Evolutionary conservation across 164 flowering plant species (phyloP), one percentile per base, ranked within the genome.

Genomic region (Annona squamosa): DNA sequence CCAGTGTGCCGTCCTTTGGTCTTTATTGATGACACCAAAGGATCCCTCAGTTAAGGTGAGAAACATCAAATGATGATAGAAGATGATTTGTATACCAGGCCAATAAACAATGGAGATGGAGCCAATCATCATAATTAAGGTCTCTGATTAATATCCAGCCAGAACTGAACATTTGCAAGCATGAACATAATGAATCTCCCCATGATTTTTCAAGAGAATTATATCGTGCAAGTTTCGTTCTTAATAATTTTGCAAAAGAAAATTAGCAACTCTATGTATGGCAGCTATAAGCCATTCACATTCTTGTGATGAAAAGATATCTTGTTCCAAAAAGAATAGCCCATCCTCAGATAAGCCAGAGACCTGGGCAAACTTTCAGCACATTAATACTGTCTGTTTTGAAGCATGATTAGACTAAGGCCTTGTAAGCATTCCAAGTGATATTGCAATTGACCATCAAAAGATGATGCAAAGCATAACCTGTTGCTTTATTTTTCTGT

Each of bases 401-500:
- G 59, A 52, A 52, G 59, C 59, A 52, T 52, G 59, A 3, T 10
- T 52, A 3, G 13, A 52, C 59, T 16, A 52, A 52, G 59, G 9
- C 59, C 2, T 26, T 26, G 37, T 26, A 26, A 26, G 37, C 37
- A 26, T 1, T 26, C 37, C 37, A 26, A 26, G 37, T 26, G 37
- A 26, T 1, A 26, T 26, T 26, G 37, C 37, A 26, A 26, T 26
- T 26, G 37, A 26, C 37, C 37, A 26, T 26, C 59, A 3, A 52
- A 52, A 16, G 59, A 52, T 10, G 17, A 52, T 52, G 37, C n/a
- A 48, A 47, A 46, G 45, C 63, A 57, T 48, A 71, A 93, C 99
- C 98, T 79, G 99, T 96, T 59, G 99, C 99, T 84, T 96, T 96
- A 75, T 96, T 96, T 77, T 96, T 96, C 90, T 96, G 99, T 0